Base-by-base conservation (phyloP, 139 green algal genomes). In the Dunaliella primolecta region DNA sequence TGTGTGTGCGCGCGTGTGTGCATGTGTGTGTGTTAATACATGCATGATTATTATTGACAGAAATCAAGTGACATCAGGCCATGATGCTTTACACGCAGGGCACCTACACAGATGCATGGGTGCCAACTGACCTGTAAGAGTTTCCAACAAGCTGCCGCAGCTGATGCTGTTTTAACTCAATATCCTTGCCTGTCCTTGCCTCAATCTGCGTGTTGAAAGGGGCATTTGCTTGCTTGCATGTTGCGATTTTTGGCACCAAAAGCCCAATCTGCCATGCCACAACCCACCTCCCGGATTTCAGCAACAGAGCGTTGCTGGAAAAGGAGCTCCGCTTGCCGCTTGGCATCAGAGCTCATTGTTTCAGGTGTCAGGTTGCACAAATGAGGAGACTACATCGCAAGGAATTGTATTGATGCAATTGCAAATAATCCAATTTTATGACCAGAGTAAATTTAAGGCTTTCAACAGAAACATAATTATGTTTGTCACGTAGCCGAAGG, bases 161-260 rank as follows among this genome's bases (percentile, higher is more conserved):
- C 89, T 98, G 94, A 87, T 95, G 80, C 32, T 94, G 90, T 90
- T 99, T 99, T 89, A 98, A 93, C 87, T 98, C 95, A 82, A 98
- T 98, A 81, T 92, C 96, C 97, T 95, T 56, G 87, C 87, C 7
- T 36, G 84, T 87, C 11, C 84, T 46, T 2, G 71, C 70, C 75
- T 87, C 84, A 32, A 87, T 81, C 84, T 87, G 56, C 30, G 20
- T 2, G 36, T 15, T 75, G 36, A 32, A 75, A 72, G 25, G 21
- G 71, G 46, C 46, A 64, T 15, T 7, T 64, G 46, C 46, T 64
- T 64, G 46, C 46, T 94, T 20, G 98, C 88, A 78, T 95, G 89
- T 0, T 95, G 90, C 30, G 98, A 91, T 87, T 98, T 91, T 46
- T 29, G 2, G n/a, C n/a, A n/a, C n/a, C n/a, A n/a, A n/a, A n/a